Evolutionary conservation across 129 eudicot genomes (phyloP), one percentile per base, ranked within the genome.

Genomic region (Escallonia herrerae): DNA sequence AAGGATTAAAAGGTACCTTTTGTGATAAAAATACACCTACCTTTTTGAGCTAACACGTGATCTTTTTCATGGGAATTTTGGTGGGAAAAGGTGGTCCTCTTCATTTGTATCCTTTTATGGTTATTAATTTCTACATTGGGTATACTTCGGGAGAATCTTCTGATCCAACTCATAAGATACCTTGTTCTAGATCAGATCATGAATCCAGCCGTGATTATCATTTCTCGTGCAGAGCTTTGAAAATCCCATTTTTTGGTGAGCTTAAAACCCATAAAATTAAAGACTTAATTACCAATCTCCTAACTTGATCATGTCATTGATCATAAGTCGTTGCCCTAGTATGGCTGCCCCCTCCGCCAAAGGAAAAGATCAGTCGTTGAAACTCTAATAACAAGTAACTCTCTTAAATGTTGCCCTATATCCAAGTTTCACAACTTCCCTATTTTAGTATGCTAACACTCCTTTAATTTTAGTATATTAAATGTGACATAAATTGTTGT

Each of bases 1-100:
- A 56, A 39, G 15, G 58, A 69, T 58, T n/a, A 1, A 10, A 48
- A 58, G 58, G 65, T 46, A 40, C 57, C 49, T 66, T 39, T 54
- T 53, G 22, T 45, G 65, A 60, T 57, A n/a, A 4, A 1, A n/a
- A 1, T 40, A 6, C 47, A 58, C 58, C 22, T 12, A 44, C 5
- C 22, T 66, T 65, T 3, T 54, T 54, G 9, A 10, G 51, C 10
- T 39, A 38, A 45, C 56, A 15, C 22, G 38, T 33, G 45, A 48
- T 64, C 50, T 64, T 33, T 9, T 46, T 63, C 41, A 62, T 62
- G 43, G 67, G 67, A 46, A 63, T 45, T 46, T 22, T 63, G 14
- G 41, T 44, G 71, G 8, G 37, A 57, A 39, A 22, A 69, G 43
- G 57, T 38, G 56, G 48, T 58, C 15, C n/a, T n/a, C n/a, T n/a